phyloP scores from a whole-genome alignment of 352 stramenopile genomes.

The Pythium volutum region DNA sequence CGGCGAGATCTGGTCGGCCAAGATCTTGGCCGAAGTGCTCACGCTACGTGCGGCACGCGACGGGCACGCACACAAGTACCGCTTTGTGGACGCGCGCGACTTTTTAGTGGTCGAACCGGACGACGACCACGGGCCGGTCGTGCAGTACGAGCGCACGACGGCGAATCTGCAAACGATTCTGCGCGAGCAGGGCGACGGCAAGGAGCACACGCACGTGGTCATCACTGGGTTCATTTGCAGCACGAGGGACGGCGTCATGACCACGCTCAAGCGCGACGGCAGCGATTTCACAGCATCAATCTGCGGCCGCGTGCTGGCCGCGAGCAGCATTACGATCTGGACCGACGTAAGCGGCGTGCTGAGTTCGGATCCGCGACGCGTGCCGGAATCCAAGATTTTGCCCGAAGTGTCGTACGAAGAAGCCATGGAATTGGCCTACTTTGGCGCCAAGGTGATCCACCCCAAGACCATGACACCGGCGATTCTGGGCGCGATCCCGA shows the following conservation, averaged over 20 bases:
- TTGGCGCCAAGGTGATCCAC: constrained; percentile 97
- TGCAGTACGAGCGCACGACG: constrained; percentile 73
- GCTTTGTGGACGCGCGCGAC: constrained; percentile 92
- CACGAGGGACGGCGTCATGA: constrained; percentile 94
- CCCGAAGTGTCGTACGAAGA: constrained; percentile 95
- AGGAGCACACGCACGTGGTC: constrained; percentile 78
- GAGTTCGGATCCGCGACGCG: constrained; percentile 92
- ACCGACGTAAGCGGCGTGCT: constrained; percentile 96
- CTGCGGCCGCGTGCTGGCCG: constrained; percentile 91
- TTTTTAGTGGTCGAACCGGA: constrained; percentile 83
- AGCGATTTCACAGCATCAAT: constrained; percentile 98
- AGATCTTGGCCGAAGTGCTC: constrained; percentile 87
- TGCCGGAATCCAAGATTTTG: constrained; percentile 90
- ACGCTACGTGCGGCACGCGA: constrained; percentile 37
- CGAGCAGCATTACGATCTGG: constrained; percentile 94
- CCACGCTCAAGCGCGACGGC: constrained; percentile 94
- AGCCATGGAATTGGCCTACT: constrained; percentile 98
- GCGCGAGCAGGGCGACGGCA: constrained; percentile 33
- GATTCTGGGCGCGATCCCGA: constrained; percentile 91
- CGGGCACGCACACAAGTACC: constrained; percentile 67
- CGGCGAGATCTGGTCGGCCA: constrained; percentile 94
- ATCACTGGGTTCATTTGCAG: constrained; percentile 97
- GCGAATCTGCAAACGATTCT: constrained; percentile 61
- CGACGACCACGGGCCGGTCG: constrained; percentile 69
- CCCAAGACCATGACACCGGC: constrained; percentile 95